Evolutionary conservation across 805 yeast species (phyloP), one percentile per base, ranked within the genome.

Genomic region (Nakazawaea ambrosiae): DNA sequence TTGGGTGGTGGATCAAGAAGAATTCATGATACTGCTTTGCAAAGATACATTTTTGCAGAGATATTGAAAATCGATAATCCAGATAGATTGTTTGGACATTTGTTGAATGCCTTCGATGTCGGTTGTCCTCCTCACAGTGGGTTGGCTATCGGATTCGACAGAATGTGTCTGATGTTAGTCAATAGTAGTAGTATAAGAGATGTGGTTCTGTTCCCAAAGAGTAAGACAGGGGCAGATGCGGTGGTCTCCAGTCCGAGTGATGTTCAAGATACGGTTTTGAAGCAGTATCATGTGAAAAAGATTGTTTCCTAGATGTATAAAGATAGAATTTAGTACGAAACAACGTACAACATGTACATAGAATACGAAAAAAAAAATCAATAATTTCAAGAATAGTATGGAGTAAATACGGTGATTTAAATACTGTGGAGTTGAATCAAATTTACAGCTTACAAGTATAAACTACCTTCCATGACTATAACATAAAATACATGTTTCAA

Each of bases 51-150:
- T 4, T 78, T 92, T 48, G 63, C 78, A 32, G 57, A 75, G 18
- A 66, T 90, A 9, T 65, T 92, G 22, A 59, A 69, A 6, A 79
- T 92, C 10, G 34, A 51, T 1, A 61, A 85, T 44, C 72, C 84
- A 20, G 68, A 78, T 31, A 53, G 55, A 25, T 62, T 87, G 7
- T 92, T 92, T 63, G 95, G 96, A 0, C 99, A 92, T 59, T 65
- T 92, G 28, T 64, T 92, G 23, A 64, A 68, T 28, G 96, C 96
- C 0, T 73, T 92, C 39, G 75, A 74, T 18, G 75, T 83, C 61
- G 98, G 98, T 1, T 87, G 97, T 51, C 99, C 99, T 1, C 99
- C 99, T 1, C 99, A 92, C 60, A 96, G 97, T 2, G 99, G 99
- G 0, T 66, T 92, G 27, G 99, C 98, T 0, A 66, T 92, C 25